A percentile compares a stretch with the other conserved stretches of the same genome.
phyloP scores from a whole-genome alignment of 2,329 filamentous ascomycete genomes.

The Cephalotrichum gorgonifer region DNA sequence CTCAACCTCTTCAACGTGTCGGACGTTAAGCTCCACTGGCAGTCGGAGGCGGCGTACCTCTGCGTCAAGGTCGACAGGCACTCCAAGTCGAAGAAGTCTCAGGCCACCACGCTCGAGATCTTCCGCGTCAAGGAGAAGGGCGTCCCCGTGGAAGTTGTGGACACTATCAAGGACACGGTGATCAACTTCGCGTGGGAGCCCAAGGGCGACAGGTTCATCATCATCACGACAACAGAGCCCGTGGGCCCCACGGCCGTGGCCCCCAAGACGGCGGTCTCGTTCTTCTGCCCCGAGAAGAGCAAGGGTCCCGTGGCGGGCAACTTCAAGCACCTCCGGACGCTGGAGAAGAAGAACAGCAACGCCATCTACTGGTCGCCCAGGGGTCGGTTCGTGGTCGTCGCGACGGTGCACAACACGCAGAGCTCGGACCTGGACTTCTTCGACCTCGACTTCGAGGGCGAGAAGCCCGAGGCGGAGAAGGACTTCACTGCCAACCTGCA shows the following conservation, averaged over 20 bases:
- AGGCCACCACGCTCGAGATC: slow-evolving; percentile 94
- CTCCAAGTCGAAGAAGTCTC: slow-evolving; percentile 97
- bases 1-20: slow-evolving; percentile 97
- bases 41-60: slow-evolving; percentile 85
- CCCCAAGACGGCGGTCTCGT: slow-evolving; percentile 88
- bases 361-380: slow-evolving; percentile 98
- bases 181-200: slow-evolving; percentile 99
- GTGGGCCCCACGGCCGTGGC: slow-evolving; percentile 67
- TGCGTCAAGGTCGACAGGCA: slow-evolving; percentile 98
- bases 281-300: slow-evolving; percentile 93
- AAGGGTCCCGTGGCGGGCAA: slow-evolving; percentile 76
- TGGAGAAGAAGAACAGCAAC: slow-evolving; percentile 99
- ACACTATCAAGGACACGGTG: slow-evolving; percentile 95
- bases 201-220: slow-evolving; percentile 92
- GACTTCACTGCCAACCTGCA: slow-evolving; percentile 90
- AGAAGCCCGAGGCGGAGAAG: slow-evolving; percentile 88
- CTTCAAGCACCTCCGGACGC: slow-evolving; percentile 90
- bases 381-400: slow-evolving; percentile 89
- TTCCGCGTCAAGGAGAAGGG: slow-evolving; percentile 97
- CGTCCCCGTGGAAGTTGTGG: slow-evolving; percentile 94
- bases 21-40: slow-evolving; percentile 97
- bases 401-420: slow-evolving; percentile 84
- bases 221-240: slow-evolving; percentile 89
- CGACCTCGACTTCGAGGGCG: slow-evolving; percentile 95
- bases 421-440: slow-evolving; percentile 96